Evolutionary conservation across 805 yeast species (phyloP), one percentile per base, ranked within the genome.

Genomic region (Clavispora vitiphila): DNA sequence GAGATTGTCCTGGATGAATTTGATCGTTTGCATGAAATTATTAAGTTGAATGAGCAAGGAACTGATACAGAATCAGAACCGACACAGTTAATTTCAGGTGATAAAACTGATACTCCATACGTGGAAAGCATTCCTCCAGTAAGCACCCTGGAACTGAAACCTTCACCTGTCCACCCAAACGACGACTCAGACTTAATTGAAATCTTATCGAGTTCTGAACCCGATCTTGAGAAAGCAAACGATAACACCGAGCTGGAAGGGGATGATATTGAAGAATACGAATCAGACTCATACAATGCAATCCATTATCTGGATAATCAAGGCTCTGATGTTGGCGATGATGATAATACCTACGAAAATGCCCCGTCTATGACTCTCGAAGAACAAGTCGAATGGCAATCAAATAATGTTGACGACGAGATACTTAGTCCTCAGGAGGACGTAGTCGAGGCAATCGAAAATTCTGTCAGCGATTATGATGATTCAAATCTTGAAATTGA

Each of bases 1-100:
- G 54, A 56, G 44, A 55, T 64, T 29, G 57, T 50, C 39, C 64
- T 57, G 45, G 60, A 54, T n/a, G 44, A 53, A 14, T 61, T 62
- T 30, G 55, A 52, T 22, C 53, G 55, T 43, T 48, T 62, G 40
- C 56, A 50, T 10, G 40, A 41, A 6, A 8, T 42, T 2, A 20
- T 57, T 8, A 31, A 37, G 11, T n/a, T 38, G 5, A 19, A 22
- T 11, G 49, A 48, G n/a, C 24, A 24, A 4, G 27, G 11, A 5
- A 35, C 24, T 3, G 39, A 41, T 18, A 18, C 39, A 2, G 39
- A 41, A 21, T 20, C 39, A 2, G 39, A 12, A 5, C 30, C 16
- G 5, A 9, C 15, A 4, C 30, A 26, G 11, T 24, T 11, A 5
- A 12, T 24, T n/a, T 6, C 26, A 24, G 11, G 12, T 11, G 26